Conservation (phyloP, 208 protist genomes). For the Acanthamoeba divionensis region DNA sequence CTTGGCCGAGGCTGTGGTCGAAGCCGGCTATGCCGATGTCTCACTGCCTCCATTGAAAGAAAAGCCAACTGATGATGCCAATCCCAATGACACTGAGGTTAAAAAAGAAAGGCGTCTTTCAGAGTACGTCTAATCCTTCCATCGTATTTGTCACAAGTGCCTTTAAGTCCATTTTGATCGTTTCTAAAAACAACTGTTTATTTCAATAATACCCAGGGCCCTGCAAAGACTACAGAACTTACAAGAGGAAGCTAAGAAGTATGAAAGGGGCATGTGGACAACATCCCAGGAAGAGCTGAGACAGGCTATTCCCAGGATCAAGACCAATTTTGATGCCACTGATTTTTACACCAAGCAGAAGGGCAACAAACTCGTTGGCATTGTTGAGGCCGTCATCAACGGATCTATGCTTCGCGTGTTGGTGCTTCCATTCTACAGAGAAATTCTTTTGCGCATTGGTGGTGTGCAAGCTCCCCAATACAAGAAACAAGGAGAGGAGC, state of each 20-base stretch:
- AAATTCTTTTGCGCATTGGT: conserved; percentile 10
- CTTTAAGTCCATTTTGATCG: no score
- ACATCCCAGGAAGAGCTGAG: not conserved
- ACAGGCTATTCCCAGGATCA: conserved; percentile 14
- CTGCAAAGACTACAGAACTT: not conserved
- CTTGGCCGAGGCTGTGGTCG: conserved; percentile 28
- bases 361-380: conserved; percentile 15
- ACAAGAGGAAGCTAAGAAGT: conserved; percentile 18
- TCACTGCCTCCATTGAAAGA: conserved; percentile 29
- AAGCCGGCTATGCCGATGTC: conserved; percentile 29
- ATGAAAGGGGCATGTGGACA: conserved; percentile 33
- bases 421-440: conserved; percentile 19
- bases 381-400: conserved; percentile 35
- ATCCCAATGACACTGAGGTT: no score
- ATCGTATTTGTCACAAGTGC: no score
- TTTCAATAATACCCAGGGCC: not conserved
- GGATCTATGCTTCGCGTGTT: conserved; percentile 44
- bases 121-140: no score
- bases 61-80: no score
- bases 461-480: conserved; percentile 35
- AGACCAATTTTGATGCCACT: not conserved
- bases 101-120: no score
- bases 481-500: conserved; percentile 19
- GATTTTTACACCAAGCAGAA: conserved; percentile 44
- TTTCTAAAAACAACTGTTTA: no score